Conservation (phyloP, 176 grass and related monocot genomes). For the Oryza glumipatula region DNA sequence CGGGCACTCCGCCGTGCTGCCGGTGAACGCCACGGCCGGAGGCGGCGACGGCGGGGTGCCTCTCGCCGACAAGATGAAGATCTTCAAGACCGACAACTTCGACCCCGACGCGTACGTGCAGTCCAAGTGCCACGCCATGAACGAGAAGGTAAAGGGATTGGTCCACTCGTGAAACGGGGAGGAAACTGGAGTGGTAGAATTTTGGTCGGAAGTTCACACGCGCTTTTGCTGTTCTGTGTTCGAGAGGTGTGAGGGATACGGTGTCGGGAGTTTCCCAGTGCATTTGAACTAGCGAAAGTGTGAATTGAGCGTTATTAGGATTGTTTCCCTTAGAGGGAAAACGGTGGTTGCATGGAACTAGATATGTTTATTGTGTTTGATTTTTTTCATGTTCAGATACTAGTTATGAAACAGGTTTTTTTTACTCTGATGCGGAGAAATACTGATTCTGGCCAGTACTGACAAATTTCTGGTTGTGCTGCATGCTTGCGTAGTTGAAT, state of each 20-base stretch:
- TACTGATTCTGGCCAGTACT: not conserved
- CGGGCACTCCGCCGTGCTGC: constrained; percentile 64
- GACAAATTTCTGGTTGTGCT: not conserved
- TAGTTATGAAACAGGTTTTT: not conserved
- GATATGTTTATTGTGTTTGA: not conserved
- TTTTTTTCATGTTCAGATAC: not conserved
- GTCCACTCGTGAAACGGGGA: not conserved
- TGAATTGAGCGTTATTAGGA: constrained; percentile 5
- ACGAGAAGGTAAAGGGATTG: constrained; percentile 71
- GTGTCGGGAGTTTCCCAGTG: not conserved
- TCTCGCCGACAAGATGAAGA: constrained; percentile 94
- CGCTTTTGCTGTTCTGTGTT: not conserved
- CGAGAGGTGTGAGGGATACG: not conserved
- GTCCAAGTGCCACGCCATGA: constrained; percentile 91
- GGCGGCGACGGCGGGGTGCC: constrained; percentile 39
- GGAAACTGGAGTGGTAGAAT: not conserved
- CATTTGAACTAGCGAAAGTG: not conserved
- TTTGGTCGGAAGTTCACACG: not conserved
- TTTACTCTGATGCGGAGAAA: not conserved
- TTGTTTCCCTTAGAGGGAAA: not conserved
- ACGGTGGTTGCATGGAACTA: not conserved
- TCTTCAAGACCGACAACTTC: constrained; percentile 98
- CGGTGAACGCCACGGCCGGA: constrained; percentile 28
- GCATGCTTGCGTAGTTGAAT: not conserved
- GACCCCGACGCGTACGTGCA: constrained; percentile 97